Evolutionary conservation across 176 grass and related monocot genomes (phyloP).

Genomic region (Hyparrhenia diplandra): DNA sequence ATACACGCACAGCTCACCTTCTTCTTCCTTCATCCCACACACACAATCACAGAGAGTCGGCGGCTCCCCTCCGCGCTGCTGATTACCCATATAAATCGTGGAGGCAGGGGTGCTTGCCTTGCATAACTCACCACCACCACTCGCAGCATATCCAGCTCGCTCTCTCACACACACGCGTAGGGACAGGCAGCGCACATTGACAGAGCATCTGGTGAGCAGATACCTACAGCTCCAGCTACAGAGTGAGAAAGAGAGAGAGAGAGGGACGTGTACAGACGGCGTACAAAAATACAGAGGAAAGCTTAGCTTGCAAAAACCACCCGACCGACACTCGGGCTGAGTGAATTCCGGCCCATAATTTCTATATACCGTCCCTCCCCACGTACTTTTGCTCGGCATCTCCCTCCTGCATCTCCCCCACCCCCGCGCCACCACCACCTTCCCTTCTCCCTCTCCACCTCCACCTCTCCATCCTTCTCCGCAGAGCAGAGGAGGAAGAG

Average conservation of each 20-base stretch:
- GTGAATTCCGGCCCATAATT: conserved; percentile 33
- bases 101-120: not conserved
- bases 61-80: too few species aligned
- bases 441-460: too few species aligned
- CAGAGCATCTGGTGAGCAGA: not conserved
- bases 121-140: not conserved
- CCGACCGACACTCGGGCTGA: conserved; percentile 48
- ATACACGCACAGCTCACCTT: conserved; percentile 21
- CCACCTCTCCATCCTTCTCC: not conserved
- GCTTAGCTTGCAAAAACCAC: not conserved
- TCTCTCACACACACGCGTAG: not conserved
- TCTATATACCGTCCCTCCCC: conserved; percentile 39
- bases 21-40: too few species aligned
- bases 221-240: too few species aligned
- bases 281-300: conserved; percentile 19
- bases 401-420: not conserved
- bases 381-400: conserved; percentile 39
- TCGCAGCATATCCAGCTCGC: too few species aligned
- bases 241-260: too few species aligned
- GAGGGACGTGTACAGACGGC: not conserved
- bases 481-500: not conserved
- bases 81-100: conserved; percentile 1
- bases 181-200: not conserved
- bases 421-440: not conserved
- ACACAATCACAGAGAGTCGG: not conserved